Percentiles rank a stretch among this genome's conserved stretches.
Conservation (phyloP, 228 moss, liverwort and hornwort species). For the Sphagnum fallax region DNA sequence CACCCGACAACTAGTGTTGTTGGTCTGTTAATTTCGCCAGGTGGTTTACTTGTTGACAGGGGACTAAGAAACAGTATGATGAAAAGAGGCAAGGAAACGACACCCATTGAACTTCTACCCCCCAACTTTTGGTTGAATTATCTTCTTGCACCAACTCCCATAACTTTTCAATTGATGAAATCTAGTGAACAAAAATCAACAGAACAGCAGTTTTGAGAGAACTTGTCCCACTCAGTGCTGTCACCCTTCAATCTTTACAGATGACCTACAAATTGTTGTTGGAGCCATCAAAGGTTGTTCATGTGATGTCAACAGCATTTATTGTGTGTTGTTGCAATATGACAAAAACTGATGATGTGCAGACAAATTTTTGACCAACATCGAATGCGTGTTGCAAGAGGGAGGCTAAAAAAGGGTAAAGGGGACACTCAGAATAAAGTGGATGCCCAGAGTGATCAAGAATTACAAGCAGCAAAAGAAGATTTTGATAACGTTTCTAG, state of each 20-base stretch:
- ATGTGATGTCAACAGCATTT: background rate
- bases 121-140: too few relatives aligned
- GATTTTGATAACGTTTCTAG: constrained; percentile 60
- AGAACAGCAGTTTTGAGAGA: background rate
- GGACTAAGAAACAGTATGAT: constrained; percentile 60
- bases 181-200: background rate
- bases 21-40: too few relatives aligned
- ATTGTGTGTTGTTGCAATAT: too few relatives aligned
- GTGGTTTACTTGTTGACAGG: constrained; percentile 19
- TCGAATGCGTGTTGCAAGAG: constrained; percentile 30
- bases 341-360: background rate
- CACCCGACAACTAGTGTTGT: too few relatives aligned
- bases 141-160: too few relatives aligned
- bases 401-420: constrained; percentile 38
- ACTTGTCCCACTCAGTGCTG: background rate
- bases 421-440: background rate
- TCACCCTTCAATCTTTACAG: background rate
- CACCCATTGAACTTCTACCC: too few relatives aligned
- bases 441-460: constrained; percentile 44
- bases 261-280: background rate
- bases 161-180: too few relatives aligned
- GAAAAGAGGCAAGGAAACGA: constrained; percentile 52
- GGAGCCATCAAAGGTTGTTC: background rate
- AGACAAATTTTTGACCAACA: constrained; percentile 60
- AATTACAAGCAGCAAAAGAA: constrained; percentile 47